These are phyloP conservation scores for Blastocystis sp. DNA, from an alignment of 352 stramenopile species.

Conservation along the genomic window DNA sequence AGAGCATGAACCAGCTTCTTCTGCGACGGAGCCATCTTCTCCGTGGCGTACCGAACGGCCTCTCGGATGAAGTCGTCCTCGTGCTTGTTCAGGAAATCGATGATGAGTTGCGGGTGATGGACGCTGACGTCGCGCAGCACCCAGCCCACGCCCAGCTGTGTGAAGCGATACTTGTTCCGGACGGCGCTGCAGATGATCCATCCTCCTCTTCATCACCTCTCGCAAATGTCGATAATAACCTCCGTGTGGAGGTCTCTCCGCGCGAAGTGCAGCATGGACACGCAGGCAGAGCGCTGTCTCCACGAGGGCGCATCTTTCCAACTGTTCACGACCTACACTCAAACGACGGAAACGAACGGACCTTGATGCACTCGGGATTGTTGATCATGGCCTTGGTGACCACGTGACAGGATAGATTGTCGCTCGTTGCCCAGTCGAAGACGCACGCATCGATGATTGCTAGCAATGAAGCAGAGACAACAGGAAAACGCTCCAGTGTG, in stretches of 20 bases:
- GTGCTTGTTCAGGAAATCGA: slow-evolving; percentile 54
- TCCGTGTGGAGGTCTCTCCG: not conserved
- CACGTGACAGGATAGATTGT: slow-evolving; percentile 44
- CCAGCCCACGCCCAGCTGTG: slow-evolving; percentile 51
- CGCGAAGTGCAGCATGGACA: slow-evolving; percentile 54
- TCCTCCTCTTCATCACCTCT: not conserved
- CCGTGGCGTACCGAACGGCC: slow-evolving; percentile 44
- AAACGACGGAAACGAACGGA: not conserved
- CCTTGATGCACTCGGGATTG: slow-evolving; percentile 20
- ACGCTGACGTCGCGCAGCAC: slow-evolving; percentile 54
- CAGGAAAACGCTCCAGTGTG: slow-evolving; percentile 2
- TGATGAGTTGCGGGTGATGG: not conserved
- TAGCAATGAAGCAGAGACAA: slow-evolving; percentile 1
- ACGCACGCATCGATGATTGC: slow-evolving; percentile 42
- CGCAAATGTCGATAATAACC: slow-evolving; percentile 49
- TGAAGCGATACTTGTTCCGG: slow-evolving; percentile 38
- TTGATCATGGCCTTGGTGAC: slow-evolving; percentile 23
- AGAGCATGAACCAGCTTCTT: not conserved
- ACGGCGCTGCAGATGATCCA: not conserved
- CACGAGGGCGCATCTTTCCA: slow-evolving; percentile 54
- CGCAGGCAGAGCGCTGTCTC: slow-evolving; percentile 45
- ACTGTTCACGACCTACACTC: not conserved
- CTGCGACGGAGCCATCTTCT: slow-evolving; percentile 48
- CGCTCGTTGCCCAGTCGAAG: slow-evolving; percentile 51
- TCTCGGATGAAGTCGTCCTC: slow-evolving; percentile 22